Percentiles rank a stretch among this genome's conserved stretches.
Evolutionary conservation across 2,329 filamentous ascomycete species (phyloP).

Genomic region (Verticillium nonalfalfae): DNA sequence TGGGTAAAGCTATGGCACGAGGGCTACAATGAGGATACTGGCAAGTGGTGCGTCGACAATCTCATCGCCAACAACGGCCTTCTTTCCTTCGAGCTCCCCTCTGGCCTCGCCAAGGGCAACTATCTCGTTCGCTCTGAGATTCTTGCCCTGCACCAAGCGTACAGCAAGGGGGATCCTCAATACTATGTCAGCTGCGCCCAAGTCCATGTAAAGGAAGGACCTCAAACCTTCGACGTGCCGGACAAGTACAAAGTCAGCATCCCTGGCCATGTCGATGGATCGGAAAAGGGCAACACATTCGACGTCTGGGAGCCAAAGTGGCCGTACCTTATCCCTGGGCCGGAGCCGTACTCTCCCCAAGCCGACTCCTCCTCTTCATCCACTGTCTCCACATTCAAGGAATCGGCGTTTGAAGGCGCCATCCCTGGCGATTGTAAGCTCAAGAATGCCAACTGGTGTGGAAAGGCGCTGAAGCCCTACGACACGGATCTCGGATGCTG

Average conservation of each 20-base stretch:
- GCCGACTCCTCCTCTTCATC: slow-evolving; percentile 2
- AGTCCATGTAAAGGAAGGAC: slow-evolving; percentile 50
- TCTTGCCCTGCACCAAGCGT: slow-evolving; percentile 60
- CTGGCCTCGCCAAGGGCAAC: slow-evolving; percentile 54
- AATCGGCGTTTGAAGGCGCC: slow-evolving; percentile 32
- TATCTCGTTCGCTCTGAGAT: slow-evolving; percentile 70
- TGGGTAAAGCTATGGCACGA: slow-evolving; percentile 78
- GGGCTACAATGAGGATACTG: slow-evolving; percentile 49
- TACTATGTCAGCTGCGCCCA: slow-evolving; percentile 71
- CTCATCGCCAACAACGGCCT: slow-evolving; percentile 59
- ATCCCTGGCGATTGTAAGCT: slow-evolving; percentile 51
- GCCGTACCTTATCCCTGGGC: slow-evolving; percentile 54
- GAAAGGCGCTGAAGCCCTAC: slow-evolving; percentile 52
- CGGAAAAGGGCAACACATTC: slow-evolving; percentile 51
- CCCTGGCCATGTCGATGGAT: slow-evolving; percentile 55
- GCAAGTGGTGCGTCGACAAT: slow-evolving; percentile 64
- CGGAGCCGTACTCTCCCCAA: slow-evolving; percentile 41
- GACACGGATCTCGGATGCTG: slow-evolving; percentile 52
- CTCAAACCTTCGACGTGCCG: slow-evolving; percentile 41
- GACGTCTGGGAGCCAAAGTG: slow-evolving; percentile 55
- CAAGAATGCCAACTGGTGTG: slow-evolving; percentile 70
- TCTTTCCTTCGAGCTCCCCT: slow-evolving; percentile 56
- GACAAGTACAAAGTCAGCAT: slow-evolving; percentile 50
- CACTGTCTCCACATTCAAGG: slow-evolving; percentile 5
- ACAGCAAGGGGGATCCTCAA: slow-evolving; percentile 52